Conservation (phyloP, 2,329 filamentous ascomycete genomes). For the Colletotrichum ledebouriae region DNA sequence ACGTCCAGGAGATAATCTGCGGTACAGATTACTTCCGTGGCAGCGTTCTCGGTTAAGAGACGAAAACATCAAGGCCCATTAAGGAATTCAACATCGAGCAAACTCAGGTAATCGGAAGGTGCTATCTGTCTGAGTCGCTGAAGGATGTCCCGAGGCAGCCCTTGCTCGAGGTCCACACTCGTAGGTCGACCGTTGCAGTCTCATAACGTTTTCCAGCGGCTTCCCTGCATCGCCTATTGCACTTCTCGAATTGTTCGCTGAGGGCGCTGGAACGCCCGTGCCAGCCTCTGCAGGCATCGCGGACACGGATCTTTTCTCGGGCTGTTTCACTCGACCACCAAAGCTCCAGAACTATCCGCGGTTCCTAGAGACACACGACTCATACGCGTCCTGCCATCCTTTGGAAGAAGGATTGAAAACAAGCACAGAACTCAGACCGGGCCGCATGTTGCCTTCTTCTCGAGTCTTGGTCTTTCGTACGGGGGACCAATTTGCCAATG, state of each 20-base stretch:
- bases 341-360: background rate
- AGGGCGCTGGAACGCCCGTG: conserved; percentile 8
- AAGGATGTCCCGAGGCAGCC: background rate
- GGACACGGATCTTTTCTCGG: conserved; percentile 26
- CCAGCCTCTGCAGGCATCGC: conserved; percentile 22
- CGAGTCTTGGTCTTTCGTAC: conserved; percentile 25
- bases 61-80: background rate
- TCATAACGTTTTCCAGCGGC: conserved; percentile 20
- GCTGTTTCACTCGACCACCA: conserved; percentile 28
- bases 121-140: conserved; percentile 1
- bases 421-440: conserved; percentile 13
- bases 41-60: too few species aligned
- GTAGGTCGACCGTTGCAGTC: conserved; percentile 17
- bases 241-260: conserved; percentile 37
- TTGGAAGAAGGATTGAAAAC: background rate
- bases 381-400: background rate
- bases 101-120: conserved; percentile 17
- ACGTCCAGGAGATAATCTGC: background rate
- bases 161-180: background rate
- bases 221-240: conserved; percentile 30
- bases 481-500: conserved; percentile 17
- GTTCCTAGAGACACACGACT: conserved; percentile 12
- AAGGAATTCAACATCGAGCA: background rate
- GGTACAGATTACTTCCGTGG: too few species aligned
- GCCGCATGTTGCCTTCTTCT: conserved; percentile 11